phyloP scores from a whole-genome alignment of 2,329 filamentous ascomycete species.

The Stachybotrys echinatus region DNA sequence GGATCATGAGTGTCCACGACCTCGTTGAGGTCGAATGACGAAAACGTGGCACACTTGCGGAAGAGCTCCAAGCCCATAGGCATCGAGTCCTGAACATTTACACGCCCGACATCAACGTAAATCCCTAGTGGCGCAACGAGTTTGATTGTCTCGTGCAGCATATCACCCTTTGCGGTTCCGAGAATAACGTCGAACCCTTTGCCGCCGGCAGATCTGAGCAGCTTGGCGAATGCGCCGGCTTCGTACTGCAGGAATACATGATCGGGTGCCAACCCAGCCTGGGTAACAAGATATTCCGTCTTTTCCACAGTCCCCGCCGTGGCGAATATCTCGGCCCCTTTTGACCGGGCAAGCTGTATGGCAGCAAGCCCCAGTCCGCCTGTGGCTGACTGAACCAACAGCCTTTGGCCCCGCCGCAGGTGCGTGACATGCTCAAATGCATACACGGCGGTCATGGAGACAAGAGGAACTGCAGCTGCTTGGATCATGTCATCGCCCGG shows the following conservation, averaged over 20 bases:
- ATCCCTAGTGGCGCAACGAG: constrained; percentile 20
- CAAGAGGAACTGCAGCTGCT: constrained; percentile 15
- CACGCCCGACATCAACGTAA: constrained; percentile 24
- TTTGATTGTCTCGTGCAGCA: background rate
- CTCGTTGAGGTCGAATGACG: constrained; percentile 3
- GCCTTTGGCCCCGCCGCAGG: constrained; percentile 22
- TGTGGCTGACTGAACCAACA: constrained; percentile 23
- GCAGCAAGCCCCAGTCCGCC: constrained; percentile 24
- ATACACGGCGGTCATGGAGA: constrained; percentile 11
- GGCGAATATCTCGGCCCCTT: constrained; percentile 19
- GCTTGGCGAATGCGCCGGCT: background rate
- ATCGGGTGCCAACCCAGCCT: background rate
- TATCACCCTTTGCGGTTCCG: background rate
- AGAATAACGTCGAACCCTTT: background rate
- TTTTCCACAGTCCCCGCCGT: constrained; percentile 24
- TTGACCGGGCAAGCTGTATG: constrained; percentile 15
- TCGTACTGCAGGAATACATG: constrained; percentile 2
- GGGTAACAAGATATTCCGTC: constrained; percentile 14
- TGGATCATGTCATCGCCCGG: constrained; percentile 15
- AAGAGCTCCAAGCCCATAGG: background rate
- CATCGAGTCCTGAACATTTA: constrained; percentile 9
- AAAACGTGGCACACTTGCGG: constrained; percentile 1
- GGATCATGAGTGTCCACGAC: background rate
- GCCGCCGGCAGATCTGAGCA: background rate
- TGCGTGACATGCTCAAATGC: constrained; percentile 10